Base-by-base conservation (phyloP, 1,284 basidiomycete species). In the Rhodotorula sp. region DNA sequence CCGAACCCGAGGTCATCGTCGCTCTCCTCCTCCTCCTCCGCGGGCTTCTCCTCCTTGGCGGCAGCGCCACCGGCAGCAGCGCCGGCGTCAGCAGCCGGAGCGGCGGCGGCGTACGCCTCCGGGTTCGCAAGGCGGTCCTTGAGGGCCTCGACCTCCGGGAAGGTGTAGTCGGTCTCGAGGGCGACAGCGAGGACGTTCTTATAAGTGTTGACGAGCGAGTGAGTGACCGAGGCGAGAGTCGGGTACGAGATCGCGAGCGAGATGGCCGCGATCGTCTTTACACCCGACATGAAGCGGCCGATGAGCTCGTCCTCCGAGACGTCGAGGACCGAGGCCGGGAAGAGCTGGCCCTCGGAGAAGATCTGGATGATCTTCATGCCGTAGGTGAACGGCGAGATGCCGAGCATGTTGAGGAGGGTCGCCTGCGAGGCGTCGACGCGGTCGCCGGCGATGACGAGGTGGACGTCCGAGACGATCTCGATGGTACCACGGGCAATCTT, bases 401-500 rank as follows among this genome's bases (percentile, higher is more conserved):
- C 96, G 82, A 99, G 85, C 97, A 99, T 97, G 91, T 99, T 99
- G 77, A 99, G 86, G 79, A 99, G 87, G 73, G 94, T 95, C 71
- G 97, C 96, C 85, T 99, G 96, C 84, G 96, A 99, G 29, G 91
- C 83, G 79, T 97, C 97, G 83, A 99, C 96, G 87, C 93, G 92
- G 79, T 87, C 90, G 78, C 95, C 95, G 70, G 89, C 92, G 65
- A 85, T 85, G 79, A 99, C 93, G 85, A 99, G 95, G 86, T 97
- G 90, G 82, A 99, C 91, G 82, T 98, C 96, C 77, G 89, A 89
- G 75, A 97, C 93, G 83, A 99, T 99, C 91, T 99, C 96, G 81
- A 99, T 99, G 70, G 97, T 99, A 88, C 96, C 96, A 90, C 96
- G 92, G 72, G 97, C 95, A 80, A 99, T 99, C 90, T 99, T 99